phyloP scores from a whole-genome alignment of 495 filamentous ascomycete genomes.

The Talaromyces thailandensis region DNA sequence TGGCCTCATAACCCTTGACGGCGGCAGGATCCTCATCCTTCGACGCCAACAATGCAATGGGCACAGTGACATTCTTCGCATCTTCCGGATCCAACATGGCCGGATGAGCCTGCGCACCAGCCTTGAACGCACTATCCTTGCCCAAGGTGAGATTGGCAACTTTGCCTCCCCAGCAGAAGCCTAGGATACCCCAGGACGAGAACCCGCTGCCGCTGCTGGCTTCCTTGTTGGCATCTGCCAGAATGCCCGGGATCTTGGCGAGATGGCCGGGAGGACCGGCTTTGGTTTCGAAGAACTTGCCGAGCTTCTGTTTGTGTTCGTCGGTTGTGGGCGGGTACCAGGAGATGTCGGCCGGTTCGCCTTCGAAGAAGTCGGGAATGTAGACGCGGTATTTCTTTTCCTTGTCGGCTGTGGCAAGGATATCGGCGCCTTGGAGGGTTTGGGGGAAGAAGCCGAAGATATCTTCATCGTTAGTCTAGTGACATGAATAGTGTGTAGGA shows the following conservation, averaged over 20 bases:
- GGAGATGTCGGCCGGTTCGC: slow-evolving; percentile 33
- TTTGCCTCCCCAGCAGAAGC: slow-evolving; percentile 95
- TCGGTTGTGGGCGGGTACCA: slow-evolving; percentile 70
- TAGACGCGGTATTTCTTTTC: slow-evolving; percentile 46
- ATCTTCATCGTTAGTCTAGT: slow-evolving; percentile 21
- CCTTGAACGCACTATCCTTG: slow-evolving; percentile 55
- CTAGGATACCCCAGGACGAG: slow-evolving; percentile 76
- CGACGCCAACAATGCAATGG: slow-evolving; percentile 56
- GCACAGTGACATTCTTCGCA: slow-evolving; percentile 46
- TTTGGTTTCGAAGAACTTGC: slow-evolving; percentile 65
- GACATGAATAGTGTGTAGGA: background rate
- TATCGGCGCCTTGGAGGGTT: slow-evolving; percentile 49
- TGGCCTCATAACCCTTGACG: slow-evolving; percentile 62
- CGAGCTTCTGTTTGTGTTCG: slow-evolving; percentile 69
- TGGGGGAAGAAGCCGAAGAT: slow-evolving; percentile 51
- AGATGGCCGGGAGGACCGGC: slow-evolving; percentile 56
- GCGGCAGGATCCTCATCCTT: slow-evolving; percentile 57
- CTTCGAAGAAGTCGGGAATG: slow-evolving; percentile 51
- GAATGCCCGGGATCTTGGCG: slow-evolving; percentile 51
- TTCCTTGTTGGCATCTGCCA: slow-evolving; percentile 45
- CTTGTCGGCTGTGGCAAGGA: slow-evolving; percentile 36
- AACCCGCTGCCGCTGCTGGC: slow-evolving; percentile 32
- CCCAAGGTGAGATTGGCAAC: slow-evolving; percentile 52
- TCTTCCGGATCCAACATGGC: slow-evolving; percentile 81
- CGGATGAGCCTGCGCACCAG: slow-evolving; percentile 66